A percentile compares a stretch with the other conserved stretches of the same genome.
These are phyloP conservation scores for Wickerhamomyces subpelliculosus DNA, from an alignment of 805 yeast species.

Conservation along the genomic window DNA sequence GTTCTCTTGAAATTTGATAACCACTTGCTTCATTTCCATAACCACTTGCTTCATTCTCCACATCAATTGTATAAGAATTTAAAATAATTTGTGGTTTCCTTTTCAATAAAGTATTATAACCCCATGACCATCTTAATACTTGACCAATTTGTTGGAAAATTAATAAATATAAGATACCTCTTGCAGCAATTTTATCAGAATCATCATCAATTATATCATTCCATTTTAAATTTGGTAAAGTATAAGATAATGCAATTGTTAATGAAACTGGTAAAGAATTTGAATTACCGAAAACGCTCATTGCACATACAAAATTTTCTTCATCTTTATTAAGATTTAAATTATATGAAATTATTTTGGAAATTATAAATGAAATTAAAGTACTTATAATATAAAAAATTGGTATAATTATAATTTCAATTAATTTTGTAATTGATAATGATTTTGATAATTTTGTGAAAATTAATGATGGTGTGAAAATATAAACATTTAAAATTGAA, in stretches of 20 bases:
- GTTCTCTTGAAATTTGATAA: neutral
- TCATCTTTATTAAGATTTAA: slow-evolving; percentile 65
- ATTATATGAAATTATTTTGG: slow-evolving; percentile 45
- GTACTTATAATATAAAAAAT: slow-evolving; percentile 80
- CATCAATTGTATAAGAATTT: slow-evolving; percentile 24
- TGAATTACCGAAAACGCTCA: slow-evolving; percentile 95
- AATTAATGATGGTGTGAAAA: slow-evolving; percentile 93
- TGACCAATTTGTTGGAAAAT: slow-evolving; percentile 83
- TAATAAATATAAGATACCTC: slow-evolving; percentile 68
- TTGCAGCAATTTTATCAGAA: slow-evolving; percentile 64
- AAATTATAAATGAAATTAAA: slow-evolving; percentile 59
- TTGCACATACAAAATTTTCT: slow-evolving; percentile 87
- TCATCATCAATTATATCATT: slow-evolving; percentile 61
- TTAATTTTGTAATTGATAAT: slow-evolving; percentile 65
- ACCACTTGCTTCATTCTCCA: slow-evolving; percentile 1
- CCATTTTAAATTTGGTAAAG: slow-evolving; percentile 73
- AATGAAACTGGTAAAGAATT: slow-evolving; percentile 92
- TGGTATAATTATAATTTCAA: slow-evolving; percentile 82
- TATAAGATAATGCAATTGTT: slow-evolving; percentile 69
- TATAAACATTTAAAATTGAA: slow-evolving; percentile 74
- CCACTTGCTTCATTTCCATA: too few relatives aligned
- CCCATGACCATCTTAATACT: slow-evolving; percentile 83
- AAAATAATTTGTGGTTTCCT: slow-evolving; percentile 32
- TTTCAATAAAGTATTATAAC: slow-evolving; percentile 62
- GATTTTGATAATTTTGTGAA: slow-evolving; percentile 71